Evolutionary conservation across 371 early-diverging fungal species (phyloP), one percentile per base, ranked within the genome.

Genomic region (Synchytrium microbalum): DNA sequence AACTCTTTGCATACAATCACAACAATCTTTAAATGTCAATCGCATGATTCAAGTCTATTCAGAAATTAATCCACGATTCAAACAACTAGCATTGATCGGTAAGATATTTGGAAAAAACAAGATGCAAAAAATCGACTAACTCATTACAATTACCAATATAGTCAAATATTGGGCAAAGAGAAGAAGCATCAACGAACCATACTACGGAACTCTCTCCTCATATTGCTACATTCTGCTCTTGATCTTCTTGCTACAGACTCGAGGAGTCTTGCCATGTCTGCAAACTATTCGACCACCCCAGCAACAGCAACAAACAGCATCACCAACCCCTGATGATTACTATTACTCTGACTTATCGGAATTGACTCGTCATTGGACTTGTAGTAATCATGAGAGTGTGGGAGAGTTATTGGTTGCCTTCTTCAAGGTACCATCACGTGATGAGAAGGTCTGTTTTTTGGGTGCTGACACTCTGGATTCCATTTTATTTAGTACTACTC

Each of bases 151-250:
- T 51, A 13, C 51, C 13, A 26, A 8, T 30, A 5, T 2, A 58
- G 64, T 73, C 30, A 70, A 70, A 52, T 67, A 70, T 62, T 73
- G 74, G 74, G 60, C 70, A 13, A 73, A 70, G 59, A 24, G 64
- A 28, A 46, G 74, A 2, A 62, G 60, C 51, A 66, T 73, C 46
- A 73, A 73, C 54, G 69, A 69, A 56, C 74, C 74, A 16, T 64
- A 66, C 51, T 66, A 68, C 58, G 70, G 74, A 19, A 70, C 70
- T 16, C 64, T 70, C 32, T 73, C 74, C 32, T 68, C 67, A 58
- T 73, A 73, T 65, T 73, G 74, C 46, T 70, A 66, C 52, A 63
- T 67, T 24, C 61, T 73, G 24, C 66, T 73, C 70, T 32, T 73
- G 3, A 68, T 70, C 28, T 68, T 70, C 61, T 58, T 73, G 32